Base-by-base conservation (phyloP, 2,329 filamentous ascomycete species). In the Cordyceps farinosa region DNA sequence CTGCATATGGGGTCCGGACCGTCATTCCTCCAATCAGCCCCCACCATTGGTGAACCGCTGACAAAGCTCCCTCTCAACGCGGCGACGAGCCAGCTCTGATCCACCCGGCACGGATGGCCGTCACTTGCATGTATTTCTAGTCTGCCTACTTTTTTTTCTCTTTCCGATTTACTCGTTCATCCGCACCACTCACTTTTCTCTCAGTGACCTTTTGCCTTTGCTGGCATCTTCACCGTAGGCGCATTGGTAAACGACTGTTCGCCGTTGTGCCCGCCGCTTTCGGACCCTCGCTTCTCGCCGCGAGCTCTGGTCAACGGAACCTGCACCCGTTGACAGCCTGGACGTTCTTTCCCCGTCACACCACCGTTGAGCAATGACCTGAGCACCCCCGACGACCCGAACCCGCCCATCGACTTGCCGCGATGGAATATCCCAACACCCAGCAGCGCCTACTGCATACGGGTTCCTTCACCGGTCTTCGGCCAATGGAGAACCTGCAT, bases 391-490 rank as follows among this genome's bases (percentile, higher is more conserved):
- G 29, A 44, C 60, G 15, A 50, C 52, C 13, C 44, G 22, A 51
- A 40, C 27, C 27, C 11, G 34, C 17, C 34, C 27, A 34, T 42
- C 44, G 44, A 62, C 34, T 11, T 29, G 27, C 13, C 52, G 9
- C 36, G 52, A 62, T 62, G 60, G 60, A 62, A 15, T 56, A 62
- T n/a, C 11, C 44, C 34, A n/a, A 42, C 34, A 68, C 72, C 66
- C 82, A 84, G 73, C 75, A 80, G 76, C 76, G 79, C 70, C 72
- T 85, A 65, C 75, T 79, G 70, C 78, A 79, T 70, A 84, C 85
- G 62, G 86, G 86, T 69, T 88, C 86, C 64, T 84, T 88, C 71
- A 81, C 84, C 17, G 86, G 87, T 67, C 82, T 82, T 68, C 80
- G 83, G 64, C 78, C 81, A 29, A 67, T 79, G 52, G 75, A 78